These are phyloP conservation scores for Avena insularis DNA, from an alignment of 176 grass and related monocot species.

Conservation along the genomic window DNA sequence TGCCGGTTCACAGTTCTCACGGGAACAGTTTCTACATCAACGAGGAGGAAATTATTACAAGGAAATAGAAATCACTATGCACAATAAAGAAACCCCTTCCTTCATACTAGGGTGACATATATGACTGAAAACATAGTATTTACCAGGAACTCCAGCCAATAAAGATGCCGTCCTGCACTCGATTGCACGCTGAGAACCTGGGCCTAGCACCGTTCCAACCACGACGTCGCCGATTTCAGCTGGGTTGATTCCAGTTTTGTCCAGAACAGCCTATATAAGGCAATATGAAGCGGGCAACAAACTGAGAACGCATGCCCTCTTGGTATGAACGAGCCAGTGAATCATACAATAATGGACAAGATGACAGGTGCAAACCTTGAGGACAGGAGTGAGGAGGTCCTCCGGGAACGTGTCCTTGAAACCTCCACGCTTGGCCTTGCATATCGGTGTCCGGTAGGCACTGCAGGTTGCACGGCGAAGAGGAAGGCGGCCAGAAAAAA, in stretches of 20 bases:
- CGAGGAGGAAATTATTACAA: background rate
- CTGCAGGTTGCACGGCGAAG: conserved; percentile 29
- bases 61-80: conserved; percentile 10
- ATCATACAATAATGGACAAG: background rate
- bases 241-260: conserved; percentile 85
- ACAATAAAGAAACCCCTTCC: background rate
- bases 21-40: conserved; percentile 76
- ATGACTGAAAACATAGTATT: background rate
- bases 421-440: conserved; percentile 87
- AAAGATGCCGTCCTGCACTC: conserved; percentile 97
- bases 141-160: conserved; percentile 96
- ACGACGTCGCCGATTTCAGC: conserved; percentile 85
- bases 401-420: conserved; percentile 98
- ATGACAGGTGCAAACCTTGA: conserved; percentile 61
- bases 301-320: background rate
- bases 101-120: background rate
- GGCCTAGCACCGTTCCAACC: conserved; percentile 84
- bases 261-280: conserved; percentile 67
- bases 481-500: too few species aligned
- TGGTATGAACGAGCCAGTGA: background rate
- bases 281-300: background rate
- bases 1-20: conserved; percentile 95
- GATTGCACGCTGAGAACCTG: conserved; percentile 78
- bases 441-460: conserved; percentile 94
- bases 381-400: conserved; percentile 85